Evolutionary conservation across 2,329 filamentous ascomycete genomes (phyloP).

Genomic region (Penicillium vulpinum): DNA sequence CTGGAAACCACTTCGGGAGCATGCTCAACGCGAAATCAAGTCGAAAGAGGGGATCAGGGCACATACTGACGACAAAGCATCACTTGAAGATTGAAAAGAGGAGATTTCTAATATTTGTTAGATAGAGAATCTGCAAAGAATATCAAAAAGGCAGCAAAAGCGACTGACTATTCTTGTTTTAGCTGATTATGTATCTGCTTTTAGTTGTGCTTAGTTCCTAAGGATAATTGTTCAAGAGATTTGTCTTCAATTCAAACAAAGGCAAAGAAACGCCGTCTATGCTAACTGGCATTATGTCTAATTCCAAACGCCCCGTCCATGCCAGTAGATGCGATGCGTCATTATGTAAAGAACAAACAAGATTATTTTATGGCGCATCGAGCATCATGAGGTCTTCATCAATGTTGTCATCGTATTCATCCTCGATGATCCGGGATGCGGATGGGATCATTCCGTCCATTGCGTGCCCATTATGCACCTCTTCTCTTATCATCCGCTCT

Average conservation of each 20-base stretch:
- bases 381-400: conserved; percentile 47
- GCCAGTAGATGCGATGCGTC: conserved; percentile 5
- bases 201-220: not conserved
- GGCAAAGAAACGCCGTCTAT: conserved; percentile 23
- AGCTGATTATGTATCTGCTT: not conserved
- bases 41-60: too few relatives aligned
- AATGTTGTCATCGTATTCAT: conserved; percentile 46
- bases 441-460: conserved; percentile 26
- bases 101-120: too few relatives aligned
- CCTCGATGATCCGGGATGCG: conserved; percentile 25
- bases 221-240: not conserved
- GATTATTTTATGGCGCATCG: conserved; percentile 32
- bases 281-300: conserved; percentile 20
- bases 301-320: conserved; percentile 18
- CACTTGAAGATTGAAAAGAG: too few relatives aligned
- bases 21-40: too few relatives aligned
- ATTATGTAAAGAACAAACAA: conserved; percentile 11
- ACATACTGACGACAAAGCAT: too few relatives aligned
- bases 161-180: too few relatives aligned
- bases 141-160: too few relatives aligned
- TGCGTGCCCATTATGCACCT: conserved; percentile 28
- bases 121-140: too few relatives aligned
- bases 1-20: too few relatives aligned
- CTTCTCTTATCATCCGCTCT: conserved; percentile 64
- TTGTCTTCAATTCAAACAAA: not conserved